Base-by-base conservation (phyloP, 2,329 filamentous ascomycete genomes). In the Penicillium nordicum region DNA sequence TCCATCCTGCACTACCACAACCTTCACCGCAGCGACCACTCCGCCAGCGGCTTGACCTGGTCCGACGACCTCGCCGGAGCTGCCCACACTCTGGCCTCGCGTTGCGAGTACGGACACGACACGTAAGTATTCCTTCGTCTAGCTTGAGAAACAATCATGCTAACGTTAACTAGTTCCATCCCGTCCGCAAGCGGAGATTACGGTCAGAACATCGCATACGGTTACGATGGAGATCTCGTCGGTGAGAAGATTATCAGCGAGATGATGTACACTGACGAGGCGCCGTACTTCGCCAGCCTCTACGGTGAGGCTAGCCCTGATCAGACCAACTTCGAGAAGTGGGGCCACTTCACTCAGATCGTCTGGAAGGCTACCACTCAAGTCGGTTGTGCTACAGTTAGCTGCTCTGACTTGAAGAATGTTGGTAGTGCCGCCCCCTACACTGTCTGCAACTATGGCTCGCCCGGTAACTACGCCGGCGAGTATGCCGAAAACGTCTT, bases 171-270 rank as follows among this genome's bases (percentile, higher is more conserved):
- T 55, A 74, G 70, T 65, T 85, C 82, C 66, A 72, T 78, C 27
- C 78, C 60, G 80, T 78, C 49, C 85, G 84, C 53, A 80, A 82
- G 43, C 14, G 44, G 44, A 12, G 9, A 10, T 5, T 95, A 94
- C 70, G 94, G 94, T 61, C 94, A 99, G 79, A 99, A 97, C 82
- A 87, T 97, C 57, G 93, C 90, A 69, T 86, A 87, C 58, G 80
- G 87, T 63, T 80, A 84, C 58, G 69, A 74, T 2, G 72, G 77
- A n/a, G 75, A 73, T 58, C 82, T 86, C 45, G 80, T 90, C 60
- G 84, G 85, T 52, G 79, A 82, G 61, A 85, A 88, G 64, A 86
- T 93, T 70, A 90, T 86, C 68, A 83, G 93, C 72, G 80, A 27
- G 10, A 51, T 88, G 77, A 97, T 94, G 90, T 97, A 97, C 83